Evolutionary conservation across 768 basidiomycete genomes (phyloP), one percentile per base, ranked within the genome.

Genomic region (Hortiboletus flavorubellus): DNA sequence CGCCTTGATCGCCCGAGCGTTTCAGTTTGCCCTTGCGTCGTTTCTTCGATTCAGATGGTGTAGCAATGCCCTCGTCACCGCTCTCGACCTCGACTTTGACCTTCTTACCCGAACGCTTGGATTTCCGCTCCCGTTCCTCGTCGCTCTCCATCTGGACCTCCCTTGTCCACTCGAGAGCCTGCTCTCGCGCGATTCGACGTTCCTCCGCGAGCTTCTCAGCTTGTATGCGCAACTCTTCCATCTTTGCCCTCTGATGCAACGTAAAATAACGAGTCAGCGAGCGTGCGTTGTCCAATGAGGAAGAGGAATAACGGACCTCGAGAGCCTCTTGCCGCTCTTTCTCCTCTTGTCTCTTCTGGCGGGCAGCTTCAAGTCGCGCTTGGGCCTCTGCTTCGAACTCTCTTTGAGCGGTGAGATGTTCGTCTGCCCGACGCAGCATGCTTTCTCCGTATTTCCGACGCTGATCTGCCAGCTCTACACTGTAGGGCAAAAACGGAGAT

Each of bases 391-490:
- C 75, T 67, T 95, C 93, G 61, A 83, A 80, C 53, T 84, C 81
- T 50, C 80, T 76, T 67, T 96, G 93, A 16, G 80, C 76, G 5
- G 79, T 72, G 23, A 93, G 74, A 65, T 96, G 93, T 40, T 90
- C 91, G 11, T 91, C 88, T 3, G 84, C 87, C 49, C 85, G 85
- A 52, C 90, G 80, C 50, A 96, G 68, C 79, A 98, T 86, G 64
- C 80, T 87, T 57, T 91, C 88, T 12, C 94, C 93, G 63, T 98
- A 99, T 68, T 89, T 88, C 38, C 86, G 80, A 42, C 97, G 85
- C 61, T 96, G 89, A 61, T 93, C 89, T 0, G 94, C 93, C 44
- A 98, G 80, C 46, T 96, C 93, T 10, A 81, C 78, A 62, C 79
- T 90, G 72, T 98, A 98, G 0, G 93, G 92, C 16, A 95, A 77